Evolutionary conservation across 2,329 filamentous ascomycete species (phyloP).

Genomic region (Diaporthe destruens): DNA sequence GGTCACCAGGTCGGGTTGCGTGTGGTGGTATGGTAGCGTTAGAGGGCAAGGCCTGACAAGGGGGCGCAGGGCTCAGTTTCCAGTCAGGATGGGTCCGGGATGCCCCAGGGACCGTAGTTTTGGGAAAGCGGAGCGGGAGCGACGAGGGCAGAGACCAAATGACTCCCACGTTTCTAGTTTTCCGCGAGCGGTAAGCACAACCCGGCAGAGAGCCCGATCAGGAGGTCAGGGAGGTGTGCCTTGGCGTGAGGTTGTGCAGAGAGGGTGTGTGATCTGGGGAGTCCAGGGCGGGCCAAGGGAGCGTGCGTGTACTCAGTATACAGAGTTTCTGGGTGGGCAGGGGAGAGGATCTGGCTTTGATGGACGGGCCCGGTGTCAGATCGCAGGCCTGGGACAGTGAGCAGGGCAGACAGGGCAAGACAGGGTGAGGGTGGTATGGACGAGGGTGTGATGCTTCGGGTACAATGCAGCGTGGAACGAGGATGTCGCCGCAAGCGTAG

Average conservation of each 20-base stretch:
- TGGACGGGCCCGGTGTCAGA: conserved; percentile 39
- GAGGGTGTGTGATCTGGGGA: conserved; percentile 6
- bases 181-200: conserved; percentile 30
- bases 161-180: conserved; percentile 32
- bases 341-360: conserved; percentile 34
- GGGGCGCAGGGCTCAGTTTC: conserved; percentile 41
- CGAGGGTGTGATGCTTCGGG: conserved; percentile 23
- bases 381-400: conserved; percentile 31
- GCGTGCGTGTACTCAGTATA: too few species aligned
- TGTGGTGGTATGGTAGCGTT: conserved; percentile 31
- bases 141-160: conserved; percentile 28
- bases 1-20: conserved; percentile 17
- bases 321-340: conserved; percentile 16
- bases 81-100: conserved; percentile 40
- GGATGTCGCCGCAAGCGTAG: conserved; percentile 22
- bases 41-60: conserved; percentile 33
- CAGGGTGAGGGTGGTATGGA: conserved; percentile 4
- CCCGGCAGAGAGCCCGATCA: conserved; percentile 18
- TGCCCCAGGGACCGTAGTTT: conserved; percentile 40
- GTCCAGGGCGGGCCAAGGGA: neutral
- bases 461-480: conserved; percentile 28
- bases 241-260: neutral
- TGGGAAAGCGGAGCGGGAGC: conserved; percentile 37
- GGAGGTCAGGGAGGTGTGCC: neutral
- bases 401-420: neutral